Conservation (phyloP, 495 filamentous ascomycete species). For the Physcia stellaris region DNA sequence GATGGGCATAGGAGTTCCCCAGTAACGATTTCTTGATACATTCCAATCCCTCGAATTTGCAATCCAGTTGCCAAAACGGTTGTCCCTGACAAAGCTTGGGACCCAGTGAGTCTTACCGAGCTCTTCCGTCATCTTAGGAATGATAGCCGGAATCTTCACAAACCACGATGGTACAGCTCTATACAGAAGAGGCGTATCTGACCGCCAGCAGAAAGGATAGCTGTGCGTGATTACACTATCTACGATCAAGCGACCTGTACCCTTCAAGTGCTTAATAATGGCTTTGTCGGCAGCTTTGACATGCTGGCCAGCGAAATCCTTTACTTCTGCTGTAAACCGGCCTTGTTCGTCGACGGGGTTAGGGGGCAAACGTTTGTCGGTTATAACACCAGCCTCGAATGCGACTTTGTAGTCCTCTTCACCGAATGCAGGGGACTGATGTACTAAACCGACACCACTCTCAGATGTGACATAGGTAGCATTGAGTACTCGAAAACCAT, state of each 20-base stretch:
- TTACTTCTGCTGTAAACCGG: slow-evolving; percentile 64
- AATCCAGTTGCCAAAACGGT: slow-evolving; percentile 77
- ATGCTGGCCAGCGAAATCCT: slow-evolving; percentile 76
- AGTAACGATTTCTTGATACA: slow-evolving; percentile 88
- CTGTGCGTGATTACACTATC: slow-evolving; percentile 87
- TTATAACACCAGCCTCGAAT: slow-evolving; percentile 63
- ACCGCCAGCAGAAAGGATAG: slow-evolving; percentile 92
- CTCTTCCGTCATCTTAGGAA: slow-evolving; percentile 80
- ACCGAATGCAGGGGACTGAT: slow-evolving; percentile 90
- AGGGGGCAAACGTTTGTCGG: slow-evolving; percentile 61
- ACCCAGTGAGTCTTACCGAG: slow-evolving; percentile 93
- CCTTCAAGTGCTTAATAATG: slow-evolving; percentile 86
- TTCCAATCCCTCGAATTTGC: slow-evolving; percentile 95
- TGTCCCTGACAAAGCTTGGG: slow-evolving; percentile 81
- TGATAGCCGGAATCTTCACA: slow-evolving; percentile 69
- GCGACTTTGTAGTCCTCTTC: slow-evolving; percentile 93
- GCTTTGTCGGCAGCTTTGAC: slow-evolving; percentile 91
- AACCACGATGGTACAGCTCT: slow-evolving; percentile 94
- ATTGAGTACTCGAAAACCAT: slow-evolving; percentile 73
- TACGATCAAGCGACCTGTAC: slow-evolving; percentile 64
- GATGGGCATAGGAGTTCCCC: slow-evolving; percentile 88
- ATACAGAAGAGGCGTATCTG: slow-evolving; percentile 91
- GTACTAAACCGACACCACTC: slow-evolving; percentile 89
- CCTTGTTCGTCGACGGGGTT: slow-evolving; percentile 82
- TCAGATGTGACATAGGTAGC: slow-evolving; percentile 85